Evolutionary conservation across 768 basidiomycete species (phyloP).

Genomic region (Lentinula aciculospora): DNA sequence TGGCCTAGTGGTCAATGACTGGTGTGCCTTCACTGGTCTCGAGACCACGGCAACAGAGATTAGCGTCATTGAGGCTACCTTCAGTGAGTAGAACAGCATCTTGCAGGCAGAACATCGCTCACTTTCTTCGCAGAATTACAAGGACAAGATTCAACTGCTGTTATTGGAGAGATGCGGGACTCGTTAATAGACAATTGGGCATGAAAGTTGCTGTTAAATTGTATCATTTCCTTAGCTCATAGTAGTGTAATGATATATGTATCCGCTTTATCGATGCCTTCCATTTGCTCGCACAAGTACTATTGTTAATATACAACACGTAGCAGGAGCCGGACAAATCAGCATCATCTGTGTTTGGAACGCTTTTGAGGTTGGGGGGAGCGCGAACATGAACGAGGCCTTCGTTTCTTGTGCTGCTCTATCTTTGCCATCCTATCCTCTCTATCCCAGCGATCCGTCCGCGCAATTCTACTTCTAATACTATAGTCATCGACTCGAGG

Average conservation of each 20-base stretch:
- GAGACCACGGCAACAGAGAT: conserved; percentile 99
- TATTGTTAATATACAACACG: no score
- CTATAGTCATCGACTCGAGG: not conserved
- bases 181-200: conserved; percentile 92
- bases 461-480: not conserved
- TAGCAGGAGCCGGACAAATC: no score
- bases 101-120: no score
- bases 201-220: conserved; percentile 24
- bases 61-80: conserved; percentile 94
- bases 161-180: conserved; percentile 90
- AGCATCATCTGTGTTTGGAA: not conserved
- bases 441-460: conserved; percentile 1
- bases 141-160: conserved; percentile 75
- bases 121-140: conserved; percentile 61
- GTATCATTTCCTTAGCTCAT: not conserved
- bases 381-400: not conserved
- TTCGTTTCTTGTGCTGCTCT: not conserved
- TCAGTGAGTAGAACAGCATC: conserved; percentile 59
- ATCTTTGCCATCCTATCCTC: not conserved
- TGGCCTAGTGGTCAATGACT: conserved; percentile 97
- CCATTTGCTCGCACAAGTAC: not conserved
- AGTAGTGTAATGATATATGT: not conserved
- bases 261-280: not conserved
- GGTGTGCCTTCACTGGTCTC: conserved; percentile 98
- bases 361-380: not conserved